A percentile compares a stretch with the other conserved stretches of the same genome.
Evolutionary conservation across 140 eudicot species (phyloP).

Genomic region (Stevia rebaudiana): DNA sequence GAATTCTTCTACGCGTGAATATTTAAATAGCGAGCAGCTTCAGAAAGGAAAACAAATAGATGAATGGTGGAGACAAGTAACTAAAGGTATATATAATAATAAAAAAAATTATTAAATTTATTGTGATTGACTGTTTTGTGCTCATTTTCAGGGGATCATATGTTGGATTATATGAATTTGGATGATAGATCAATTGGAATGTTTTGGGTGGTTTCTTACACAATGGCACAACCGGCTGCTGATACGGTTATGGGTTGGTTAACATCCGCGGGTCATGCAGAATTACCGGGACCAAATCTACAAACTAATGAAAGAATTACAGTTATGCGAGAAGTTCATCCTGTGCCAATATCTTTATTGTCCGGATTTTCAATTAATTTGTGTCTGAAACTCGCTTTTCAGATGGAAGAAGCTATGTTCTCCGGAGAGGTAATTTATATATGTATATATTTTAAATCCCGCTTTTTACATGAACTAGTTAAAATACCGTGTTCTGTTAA

Average conservation of each 20-base stretch:
- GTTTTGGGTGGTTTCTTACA: slow-evolving; percentile 97
- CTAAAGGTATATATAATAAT: slow-evolving; percentile 51
- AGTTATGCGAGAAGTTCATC: slow-evolving; percentile 77
- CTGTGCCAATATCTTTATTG: slow-evolving; percentile 65
- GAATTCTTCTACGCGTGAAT: slow-evolving; percentile 72
- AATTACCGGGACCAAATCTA: slow-evolving; percentile 56
- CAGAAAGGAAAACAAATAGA: slow-evolving; percentile 98
- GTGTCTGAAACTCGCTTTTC: slow-evolving; percentile 62
- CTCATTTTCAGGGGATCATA: slow-evolving; percentile 58
- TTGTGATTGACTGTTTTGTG: not conserved
- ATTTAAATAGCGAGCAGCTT: slow-evolving; percentile 75
- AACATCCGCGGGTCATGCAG: slow-evolving; percentile 65
- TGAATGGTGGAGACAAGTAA: slow-evolving; percentile 96
- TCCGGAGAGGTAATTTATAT: slow-evolving; percentile 66
- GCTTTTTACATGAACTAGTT: slow-evolving; percentile 14
- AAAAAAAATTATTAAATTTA: not conserved
- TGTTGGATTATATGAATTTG: slow-evolving; percentile 79
- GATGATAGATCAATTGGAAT: slow-evolving; percentile 90
- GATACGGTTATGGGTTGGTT: slow-evolving; percentile 80
- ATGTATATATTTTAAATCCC: not conserved
- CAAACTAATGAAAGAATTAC: slow-evolving; percentile 61
- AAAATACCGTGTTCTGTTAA: slow-evolving; percentile 1
- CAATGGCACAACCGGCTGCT: slow-evolving; percentile 96
- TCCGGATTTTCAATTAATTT: slow-evolving; percentile 72
- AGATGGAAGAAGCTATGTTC: slow-evolving; percentile 77